Conservation (phyloP, 495 filamentous ascomycete species). For the Darksidea phi region DNA sequence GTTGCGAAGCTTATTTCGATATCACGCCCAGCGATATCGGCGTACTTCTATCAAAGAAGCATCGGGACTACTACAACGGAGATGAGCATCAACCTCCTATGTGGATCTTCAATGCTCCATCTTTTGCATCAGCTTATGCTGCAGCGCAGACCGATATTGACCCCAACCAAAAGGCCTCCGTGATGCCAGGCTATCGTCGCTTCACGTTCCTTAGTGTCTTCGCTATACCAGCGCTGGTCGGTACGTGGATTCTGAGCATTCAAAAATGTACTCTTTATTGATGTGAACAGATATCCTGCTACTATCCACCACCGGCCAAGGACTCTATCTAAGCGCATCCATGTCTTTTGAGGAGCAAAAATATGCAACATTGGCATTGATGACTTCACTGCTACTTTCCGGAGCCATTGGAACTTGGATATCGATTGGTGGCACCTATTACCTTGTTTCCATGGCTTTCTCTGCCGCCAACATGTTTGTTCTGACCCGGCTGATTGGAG, state of each 20-base stretch:
- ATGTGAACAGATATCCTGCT: conserved; percentile 52
- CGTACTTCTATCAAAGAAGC: conserved; percentile 55
- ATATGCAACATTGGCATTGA: conserved; percentile 57
- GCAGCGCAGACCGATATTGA: conserved; percentile 59
- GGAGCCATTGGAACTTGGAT: conserved; percentile 63
- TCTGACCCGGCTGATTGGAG: conserved; percentile 57
- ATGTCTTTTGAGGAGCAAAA: conserved; percentile 53
- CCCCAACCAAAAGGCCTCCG: conserved; percentile 48
- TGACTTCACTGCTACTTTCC: conserved; percentile 57
- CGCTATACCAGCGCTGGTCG: conserved; percentile 58
- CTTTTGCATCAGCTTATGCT: conserved; percentile 54
- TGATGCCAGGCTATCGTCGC: conserved; percentile 51
- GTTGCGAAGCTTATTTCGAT: conserved; percentile 61
- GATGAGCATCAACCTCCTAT: conserved; percentile 50
- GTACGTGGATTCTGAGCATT: conserved; percentile 12
- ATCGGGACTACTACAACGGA: conserved; percentile 50
- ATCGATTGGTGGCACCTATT: conserved; percentile 58
- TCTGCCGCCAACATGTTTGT: conserved; percentile 62
- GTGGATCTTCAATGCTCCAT: conserved; percentile 52
- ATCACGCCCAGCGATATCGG: conserved; percentile 55
- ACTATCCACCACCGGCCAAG: conserved; percentile 57
- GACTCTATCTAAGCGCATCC: conserved; percentile 56
- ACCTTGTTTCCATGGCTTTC: conserved; percentile 60
- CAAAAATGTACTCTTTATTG: background rate
- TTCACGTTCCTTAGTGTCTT: conserved; percentile 62